Base-by-base conservation (phyloP, 805 yeast species). In the Sugiyamaella marilandica region DNA sequence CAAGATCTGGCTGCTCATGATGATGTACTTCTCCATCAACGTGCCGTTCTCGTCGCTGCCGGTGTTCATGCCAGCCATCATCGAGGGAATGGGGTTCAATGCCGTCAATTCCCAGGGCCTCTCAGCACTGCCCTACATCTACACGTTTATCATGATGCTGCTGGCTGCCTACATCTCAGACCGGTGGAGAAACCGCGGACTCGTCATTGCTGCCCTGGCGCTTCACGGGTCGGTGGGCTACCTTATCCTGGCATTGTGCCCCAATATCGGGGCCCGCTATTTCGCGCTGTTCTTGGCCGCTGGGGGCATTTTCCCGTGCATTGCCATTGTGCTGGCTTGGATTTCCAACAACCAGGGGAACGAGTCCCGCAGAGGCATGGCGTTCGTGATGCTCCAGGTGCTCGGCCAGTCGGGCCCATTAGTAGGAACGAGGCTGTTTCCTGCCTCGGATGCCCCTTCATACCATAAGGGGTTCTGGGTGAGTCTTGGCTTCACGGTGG, bases 161-260 rank as follows among this genome's bases (percentile, higher is more conserved):
- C 32, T 72, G 9, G 73, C 77, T 71, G 72, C 78, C 8, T 66
- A 69, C 46, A 74, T 72, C 58, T 77, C 79, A 10, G 81, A 77
- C 59, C 72, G 69, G 51, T 35, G 29, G 16, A 45, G 55, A 49
- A 58, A 57, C 24, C 59, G 69, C 8, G 65, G 67, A 16, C 51
- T 59, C 24, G 51, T 62, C 34, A 53, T 55, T 26, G 37, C 48
- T 9, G 41, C 32, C 3, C 13, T 55, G 47, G 48, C 57, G 10
- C n/a, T 45, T 10, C 43, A 55, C 10, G 59, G 62, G 13, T 52
- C 59, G 5, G 53, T 43, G 18, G 63, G 63, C 14, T 59, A 50
- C 35, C 55, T 65, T 10, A 55, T 63, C 10, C 53, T 65, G 49
- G 67, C 66, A 7, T 24, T 61, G 18, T 49, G 60, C 36, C 50